phyloP scores from a whole-genome alignment of 179 eudicot species.

The Spinacia oleracea region DNA sequence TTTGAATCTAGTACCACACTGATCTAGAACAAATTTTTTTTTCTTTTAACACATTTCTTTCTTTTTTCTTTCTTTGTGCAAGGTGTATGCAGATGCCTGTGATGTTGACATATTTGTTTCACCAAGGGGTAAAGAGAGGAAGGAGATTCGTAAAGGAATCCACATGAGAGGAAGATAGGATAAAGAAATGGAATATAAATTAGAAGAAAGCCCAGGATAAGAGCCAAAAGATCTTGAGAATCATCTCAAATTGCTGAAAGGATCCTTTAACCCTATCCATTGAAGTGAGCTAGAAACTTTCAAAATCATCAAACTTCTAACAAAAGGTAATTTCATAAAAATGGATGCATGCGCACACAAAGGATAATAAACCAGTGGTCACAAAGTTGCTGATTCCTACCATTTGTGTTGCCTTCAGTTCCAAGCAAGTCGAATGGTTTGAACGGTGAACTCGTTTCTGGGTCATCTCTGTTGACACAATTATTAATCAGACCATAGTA shows the following conservation, averaged over 20 bases:
- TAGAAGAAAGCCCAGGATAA: background rate
- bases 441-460: conserved; percentile 41
- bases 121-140: background rate
- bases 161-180: background rate
- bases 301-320: background rate
- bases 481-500: conserved; percentile 27
- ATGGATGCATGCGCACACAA: background rate
- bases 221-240: background rate
- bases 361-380: background rate
- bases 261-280: background rate
- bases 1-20: background rate
- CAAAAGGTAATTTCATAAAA: background rate
- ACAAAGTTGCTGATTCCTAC: conserved; percentile 34
- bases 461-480: conserved; percentile 54
- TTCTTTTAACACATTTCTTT: background rate
- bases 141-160: conserved; percentile 1
- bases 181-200: background rate
- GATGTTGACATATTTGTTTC: background rate
- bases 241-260: background rate
- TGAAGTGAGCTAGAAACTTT: background rate
- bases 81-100: background rate
- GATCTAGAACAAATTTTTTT: background rate
- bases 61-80: background rate
- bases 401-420: conserved; percentile 53
- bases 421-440: conserved; percentile 84